phyloP scores from a whole-genome alignment of 2,329 filamentous ascomycete species.

The Escovopsis weberi region DNA sequence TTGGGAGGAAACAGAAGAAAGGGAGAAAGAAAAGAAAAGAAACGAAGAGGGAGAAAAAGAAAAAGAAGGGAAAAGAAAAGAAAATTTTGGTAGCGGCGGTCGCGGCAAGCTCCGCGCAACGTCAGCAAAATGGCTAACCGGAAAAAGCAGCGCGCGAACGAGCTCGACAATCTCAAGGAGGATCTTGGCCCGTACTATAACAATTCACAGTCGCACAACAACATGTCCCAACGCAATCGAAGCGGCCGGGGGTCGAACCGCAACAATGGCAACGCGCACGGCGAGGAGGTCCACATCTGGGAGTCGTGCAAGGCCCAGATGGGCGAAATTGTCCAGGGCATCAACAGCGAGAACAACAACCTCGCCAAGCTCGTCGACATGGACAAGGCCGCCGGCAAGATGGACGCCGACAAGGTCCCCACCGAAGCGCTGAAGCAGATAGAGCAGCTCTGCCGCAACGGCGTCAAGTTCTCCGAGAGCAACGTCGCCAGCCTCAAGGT shows the following conservation, averaged over 20 bases:
- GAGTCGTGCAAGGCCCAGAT: conserved; percentile 25
- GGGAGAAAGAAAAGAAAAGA: no score
- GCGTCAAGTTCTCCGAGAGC: conserved; percentile 26
- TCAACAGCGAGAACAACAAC: conserved; percentile 29
- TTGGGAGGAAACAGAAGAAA: no score
- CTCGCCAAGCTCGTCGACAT: conserved; percentile 23
- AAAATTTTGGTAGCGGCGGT: no score
- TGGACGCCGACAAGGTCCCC: conserved; percentile 23
- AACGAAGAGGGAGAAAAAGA: no score
- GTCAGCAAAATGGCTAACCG: conserved; percentile 17
- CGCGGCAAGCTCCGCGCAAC: neutral
- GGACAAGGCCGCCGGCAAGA: conserved; percentile 26
- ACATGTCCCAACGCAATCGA: conserved; percentile 30
- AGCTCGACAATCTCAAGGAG: conserved; percentile 20
- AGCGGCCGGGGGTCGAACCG: conserved; percentile 29
- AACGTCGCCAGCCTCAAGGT: conserved; percentile 22
- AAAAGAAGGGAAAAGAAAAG: no score
- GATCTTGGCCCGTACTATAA: conserved; percentile 21
- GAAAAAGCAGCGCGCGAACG: conserved; percentile 17
- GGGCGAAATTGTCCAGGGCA: conserved; percentile 22
- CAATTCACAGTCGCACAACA: conserved; percentile 6
- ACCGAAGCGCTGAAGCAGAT: conserved; percentile 25
- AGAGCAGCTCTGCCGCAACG: conserved; percentile 28
- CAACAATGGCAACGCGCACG: conserved; percentile 27
- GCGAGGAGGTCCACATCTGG: conserved; percentile 31